Conservation (phyloP, 2,329 filamentous ascomycete species). For the Thielaviopsis cerberus region DNA sequence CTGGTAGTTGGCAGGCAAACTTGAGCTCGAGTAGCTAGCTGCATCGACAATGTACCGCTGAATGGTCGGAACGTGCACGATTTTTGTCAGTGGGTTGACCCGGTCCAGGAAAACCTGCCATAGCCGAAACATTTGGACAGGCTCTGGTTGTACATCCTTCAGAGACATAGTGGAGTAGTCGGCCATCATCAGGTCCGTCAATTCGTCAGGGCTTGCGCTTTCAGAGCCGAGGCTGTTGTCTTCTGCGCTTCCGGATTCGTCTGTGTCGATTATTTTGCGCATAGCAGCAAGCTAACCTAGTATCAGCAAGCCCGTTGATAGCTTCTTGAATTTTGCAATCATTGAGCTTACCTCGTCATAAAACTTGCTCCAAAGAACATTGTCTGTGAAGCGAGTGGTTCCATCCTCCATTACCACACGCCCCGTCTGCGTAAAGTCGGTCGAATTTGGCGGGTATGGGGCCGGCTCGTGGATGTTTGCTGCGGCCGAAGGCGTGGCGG, state of each 20-base stretch:
- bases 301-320: background rate
- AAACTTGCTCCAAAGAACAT: slow-evolving; percentile 32
- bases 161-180: slow-evolving; percentile 22
- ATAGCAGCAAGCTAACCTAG: slow-evolving; percentile 34
- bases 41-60: slow-evolving; percentile 48
- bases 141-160: slow-evolving; percentile 42
- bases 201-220: slow-evolving; percentile 31
- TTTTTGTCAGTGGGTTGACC: slow-evolving; percentile 55
- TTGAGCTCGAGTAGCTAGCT: slow-evolving; percentile 28
- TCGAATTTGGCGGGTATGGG: slow-evolving; percentile 7
- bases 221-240: slow-evolving; percentile 33
- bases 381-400: slow-evolving; percentile 38
- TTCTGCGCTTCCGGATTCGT: slow-evolving; percentile 21
- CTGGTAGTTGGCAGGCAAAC: slow-evolving; percentile 38
- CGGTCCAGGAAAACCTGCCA: slow-evolving; percentile 62
- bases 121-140: slow-evolving; percentile 47
- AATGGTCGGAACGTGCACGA: slow-evolving; percentile 52
- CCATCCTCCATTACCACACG: slow-evolving; percentile 38
- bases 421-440: slow-evolving; percentile 27
- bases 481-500: background rate
- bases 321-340: background rate
- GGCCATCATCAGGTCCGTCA: slow-evolving; percentile 31
- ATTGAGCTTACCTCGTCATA: slow-evolving; percentile 32
- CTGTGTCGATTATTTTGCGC: slow-evolving; percentile 36
- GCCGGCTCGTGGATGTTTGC: slow-evolving; percentile 9